Evolutionary conservation across 2,329 filamentous ascomycete genomes (phyloP), one percentile per base, ranked within the genome.

Genomic region (Leptodontidium sp.): DNA sequence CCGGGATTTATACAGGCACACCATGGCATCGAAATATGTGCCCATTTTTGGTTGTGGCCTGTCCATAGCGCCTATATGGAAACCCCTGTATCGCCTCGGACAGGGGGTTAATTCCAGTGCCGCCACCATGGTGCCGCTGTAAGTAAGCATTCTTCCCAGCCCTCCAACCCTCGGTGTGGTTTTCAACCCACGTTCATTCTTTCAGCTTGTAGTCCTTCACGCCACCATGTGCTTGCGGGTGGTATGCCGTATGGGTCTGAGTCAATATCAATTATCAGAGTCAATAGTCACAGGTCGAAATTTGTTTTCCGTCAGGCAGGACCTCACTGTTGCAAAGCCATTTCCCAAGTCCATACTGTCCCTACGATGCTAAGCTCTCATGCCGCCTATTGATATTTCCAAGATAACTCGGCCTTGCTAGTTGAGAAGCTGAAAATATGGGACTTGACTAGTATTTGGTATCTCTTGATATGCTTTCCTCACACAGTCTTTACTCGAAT

Each of bases 61-160:
- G 38, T 40, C 11, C 38, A 40, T 40, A 40, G 38, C 38, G 38
- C 38, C 38, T 8, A 40, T 40, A 11, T 40, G 38, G 38, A 40
- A 40, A 40, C 38, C 38, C 38, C 38, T 40, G 38, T 11, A 12
- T 40, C 38, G 38, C 8, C 38, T 40, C 38, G 38, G 38, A 40
- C 38, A 40, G 38, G 38, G 38, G 2, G 24, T 61, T 61, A n/a
- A 38, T 17, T 55, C 38, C 35, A 47, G 35, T 63, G 65, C 65
- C 49, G 65, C 65, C n/a, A n/a, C n/a, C n/a, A n/a, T n/a, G n/a
- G 35, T 63, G 65, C 65, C 49, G 65, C 65, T 63, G 26, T 67
- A 62, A 62, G 26, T 67, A 62, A 62, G 59, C 43, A 29, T 14
- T 12, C 11, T 53, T 53, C 21, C 26, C 49, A 24, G 8, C 43